Percentiles rank a stretch among this genome's conserved stretches.
Conservation (phyloP, 2,329 filamentous ascomycete genomes). For the Beauveria varroae region DNA sequence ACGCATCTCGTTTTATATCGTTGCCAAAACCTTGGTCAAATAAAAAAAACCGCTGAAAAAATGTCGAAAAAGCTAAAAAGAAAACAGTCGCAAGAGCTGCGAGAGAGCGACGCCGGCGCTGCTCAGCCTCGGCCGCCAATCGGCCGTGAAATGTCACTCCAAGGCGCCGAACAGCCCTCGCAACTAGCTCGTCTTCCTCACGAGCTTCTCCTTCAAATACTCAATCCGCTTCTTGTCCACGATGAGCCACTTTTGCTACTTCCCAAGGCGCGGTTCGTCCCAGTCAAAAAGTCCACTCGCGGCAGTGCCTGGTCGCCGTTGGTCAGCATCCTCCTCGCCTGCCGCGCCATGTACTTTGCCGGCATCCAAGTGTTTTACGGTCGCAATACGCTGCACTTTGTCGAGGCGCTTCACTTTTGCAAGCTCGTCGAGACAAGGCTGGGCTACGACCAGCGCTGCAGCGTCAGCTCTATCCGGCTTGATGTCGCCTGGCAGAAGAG, state of each 20-base stretch:
- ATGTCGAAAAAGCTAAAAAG: not conserved
- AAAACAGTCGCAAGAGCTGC: not conserved
- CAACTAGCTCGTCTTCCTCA: not conserved
- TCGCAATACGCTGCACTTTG: not conserved
- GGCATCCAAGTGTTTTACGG: not conserved
- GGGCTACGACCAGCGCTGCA: not conserved
- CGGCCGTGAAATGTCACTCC: not conserved
- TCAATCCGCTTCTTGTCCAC: not conserved
- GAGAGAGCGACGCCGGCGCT: not conserved
- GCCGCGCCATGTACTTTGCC: constrained; percentile 8
- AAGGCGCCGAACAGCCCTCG: not conserved
- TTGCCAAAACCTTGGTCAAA: not conserved
- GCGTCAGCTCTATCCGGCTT: not conserved
- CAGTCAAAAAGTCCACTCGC: not conserved
- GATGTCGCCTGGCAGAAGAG: not conserved
- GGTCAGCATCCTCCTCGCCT: constrained; percentile 6
- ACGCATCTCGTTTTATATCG: not conserved
- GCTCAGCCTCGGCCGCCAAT: not conserved
- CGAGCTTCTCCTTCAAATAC: not conserved
- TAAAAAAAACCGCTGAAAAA: too few relatives aligned
- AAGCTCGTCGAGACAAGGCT: not conserved
- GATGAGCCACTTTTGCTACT: not conserved
- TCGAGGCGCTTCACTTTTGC: not conserved
- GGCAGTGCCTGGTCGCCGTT: not conserved
- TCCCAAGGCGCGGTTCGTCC: not conserved